Evolutionary conservation across 2,329 filamentous ascomycete genomes (phyloP).

Genomic region (Ilyonectria sp.): DNA sequence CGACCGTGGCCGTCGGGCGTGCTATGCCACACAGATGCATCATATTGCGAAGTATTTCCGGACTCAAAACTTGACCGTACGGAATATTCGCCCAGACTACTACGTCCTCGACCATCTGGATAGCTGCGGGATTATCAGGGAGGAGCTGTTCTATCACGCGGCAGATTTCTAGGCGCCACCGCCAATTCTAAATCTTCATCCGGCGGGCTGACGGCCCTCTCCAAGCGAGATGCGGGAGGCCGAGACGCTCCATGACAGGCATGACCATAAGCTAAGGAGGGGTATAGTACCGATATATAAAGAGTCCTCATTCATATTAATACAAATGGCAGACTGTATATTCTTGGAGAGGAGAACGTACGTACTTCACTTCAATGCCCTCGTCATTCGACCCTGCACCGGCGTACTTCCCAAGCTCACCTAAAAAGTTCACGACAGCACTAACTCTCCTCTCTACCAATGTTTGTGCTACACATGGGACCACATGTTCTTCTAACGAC

Average conservation of each 20-base stretch:
- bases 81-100: constrained; percentile 58
- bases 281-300: too few relatives aligned
- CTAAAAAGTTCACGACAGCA: too few relatives aligned
- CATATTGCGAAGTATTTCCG: constrained; percentile 65
- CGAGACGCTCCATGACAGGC: not conserved
- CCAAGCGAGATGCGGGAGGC: not conserved
- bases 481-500: too few relatives aligned
- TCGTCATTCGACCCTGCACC: too few relatives aligned
- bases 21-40: constrained; percentile 60
- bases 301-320: too few relatives aligned
- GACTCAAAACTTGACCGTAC: constrained; percentile 35
- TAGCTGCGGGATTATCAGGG: constrained; percentile 47
- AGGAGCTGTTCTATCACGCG: constrained; percentile 40
- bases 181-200: constrained; percentile 32
- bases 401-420: too few relatives aligned
- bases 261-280: not conserved
- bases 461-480: too few relatives aligned
- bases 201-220: constrained; percentile 32
- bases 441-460: too few relatives aligned
- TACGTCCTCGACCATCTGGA: constrained; percentile 58
- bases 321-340: too few relatives aligned
- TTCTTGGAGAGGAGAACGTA: too few relatives aligned
- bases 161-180: constrained; percentile 39
- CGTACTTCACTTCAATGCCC: too few relatives aligned
- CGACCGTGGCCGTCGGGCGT: constrained; percentile 20